These are phyloP conservation scores for Steccherinum ochraceum DNA, from an alignment of 768 basidiomycete species.

Conservation along the genomic window DNA sequence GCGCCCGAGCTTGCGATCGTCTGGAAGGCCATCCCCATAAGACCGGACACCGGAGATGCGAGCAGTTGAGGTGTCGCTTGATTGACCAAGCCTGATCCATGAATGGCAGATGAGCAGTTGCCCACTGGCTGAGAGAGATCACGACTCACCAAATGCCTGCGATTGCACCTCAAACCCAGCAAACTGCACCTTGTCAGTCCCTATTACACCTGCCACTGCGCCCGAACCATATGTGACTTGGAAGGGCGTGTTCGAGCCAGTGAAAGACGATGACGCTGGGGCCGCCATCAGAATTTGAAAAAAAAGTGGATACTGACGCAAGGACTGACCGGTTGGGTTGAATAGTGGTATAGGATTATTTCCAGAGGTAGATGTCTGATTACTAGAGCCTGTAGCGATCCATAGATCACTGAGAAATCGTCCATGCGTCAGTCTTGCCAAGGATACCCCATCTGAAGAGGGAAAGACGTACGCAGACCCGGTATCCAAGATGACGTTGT, in stretches of 20 bases:
- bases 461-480: slow-evolving; percentile 61
- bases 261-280: slow-evolving; percentile 54
- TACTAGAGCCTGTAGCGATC: slow-evolving; percentile 7
- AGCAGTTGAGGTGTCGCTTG: slow-evolving; percentile 56
- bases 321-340: slow-evolving; percentile 7
- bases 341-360: slow-evolving; percentile 2
- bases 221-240: slow-evolving; percentile 80
- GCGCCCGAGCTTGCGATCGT: slow-evolving; percentile 67
- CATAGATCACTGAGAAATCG: slow-evolving; percentile 8
- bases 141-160: slow-evolving; percentile 61
- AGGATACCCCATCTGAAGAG: slow-evolving; percentile 3
- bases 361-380: background rate
- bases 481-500: slow-evolving; percentile 86
- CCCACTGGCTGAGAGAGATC: background rate
- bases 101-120: background rate
- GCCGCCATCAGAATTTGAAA: slow-evolving; percentile 12
- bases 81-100: slow-evolving; percentile 36
- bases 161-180: slow-evolving; percentile 78
- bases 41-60: slow-evolving; percentile 69
- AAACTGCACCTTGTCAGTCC: slow-evolving; percentile 74
- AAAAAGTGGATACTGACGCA: background rate
- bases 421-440: background rate
- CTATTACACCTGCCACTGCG: slow-evolving; percentile 63
- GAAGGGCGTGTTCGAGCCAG: slow-evolving; percentile 52
- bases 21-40: slow-evolving; percentile 86